Conservation (phyloP, 495 filamentous ascomycete genomes). For the Aspergillus ellipticus region DNA sequence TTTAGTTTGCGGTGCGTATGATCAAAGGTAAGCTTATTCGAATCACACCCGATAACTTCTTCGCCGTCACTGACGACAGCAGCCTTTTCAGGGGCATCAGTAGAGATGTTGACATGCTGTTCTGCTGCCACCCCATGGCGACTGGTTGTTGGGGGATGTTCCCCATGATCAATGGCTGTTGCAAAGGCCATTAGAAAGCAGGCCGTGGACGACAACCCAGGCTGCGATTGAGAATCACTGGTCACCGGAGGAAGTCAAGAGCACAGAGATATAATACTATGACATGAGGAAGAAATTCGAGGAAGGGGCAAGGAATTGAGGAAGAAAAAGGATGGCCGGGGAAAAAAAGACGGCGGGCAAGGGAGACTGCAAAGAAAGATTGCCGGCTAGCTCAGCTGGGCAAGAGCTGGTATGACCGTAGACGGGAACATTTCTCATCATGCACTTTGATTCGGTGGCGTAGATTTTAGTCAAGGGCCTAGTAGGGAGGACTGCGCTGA, state of each 20-base stretch:
- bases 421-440: not conserved
- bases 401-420: constrained; percentile 4
- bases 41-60: constrained; percentile 24
- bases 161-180: constrained; percentile 6
- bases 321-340: not conserved
- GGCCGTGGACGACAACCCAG: not conserved
- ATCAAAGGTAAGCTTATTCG: constrained; percentile 33
- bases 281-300: not conserved
- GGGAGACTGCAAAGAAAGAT: constrained; percentile 2
- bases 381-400: not conserved
- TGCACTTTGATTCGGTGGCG: not conserved
- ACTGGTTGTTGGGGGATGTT: constrained; percentile 12
- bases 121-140: constrained; percentile 12
- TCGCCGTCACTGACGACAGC: constrained; percentile 15
- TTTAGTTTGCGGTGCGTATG: constrained; percentile 57
- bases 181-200: not conserved
- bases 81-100: constrained; percentile 18
- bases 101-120: constrained; percentile 9
- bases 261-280: not conserved
- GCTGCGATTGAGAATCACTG: not conserved
- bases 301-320: constrained; percentile 1
- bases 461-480: not conserved
- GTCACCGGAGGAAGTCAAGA: not conserved
- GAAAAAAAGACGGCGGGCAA: constrained; percentile 1
- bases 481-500: not conserved